A percentile compares a stretch with the other conserved stretches of the same genome.
These are phyloP conservation scores for Pneumocystis sp. DNA, from an alignment of 1,139 yeast genomes.

Conservation along the genomic window DNA sequence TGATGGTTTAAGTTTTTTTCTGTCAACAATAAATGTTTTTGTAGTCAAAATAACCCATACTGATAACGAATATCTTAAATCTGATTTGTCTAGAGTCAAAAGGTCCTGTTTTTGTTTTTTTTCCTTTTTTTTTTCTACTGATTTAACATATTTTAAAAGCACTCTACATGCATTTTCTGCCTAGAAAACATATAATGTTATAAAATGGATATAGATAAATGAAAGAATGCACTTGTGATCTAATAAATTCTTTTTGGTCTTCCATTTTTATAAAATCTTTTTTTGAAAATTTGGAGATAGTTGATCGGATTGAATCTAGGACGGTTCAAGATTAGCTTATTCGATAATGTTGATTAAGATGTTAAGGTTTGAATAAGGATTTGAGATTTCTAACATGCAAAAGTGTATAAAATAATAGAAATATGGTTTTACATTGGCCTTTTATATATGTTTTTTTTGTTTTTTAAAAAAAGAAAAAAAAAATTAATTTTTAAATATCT, in stretches of 20 bases:
- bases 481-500: not conserved
- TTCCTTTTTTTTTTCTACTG: constrained; percentile 7
- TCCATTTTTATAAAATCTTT: not conserved
- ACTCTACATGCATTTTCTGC: not conserved
- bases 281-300: not conserved
- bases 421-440: not conserved
- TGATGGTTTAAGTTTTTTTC: constrained; percentile 61
- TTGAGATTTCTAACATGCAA: not conserved
- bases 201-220: not conserved
- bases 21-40: constrained; percentile 46
- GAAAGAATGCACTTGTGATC: not conserved
- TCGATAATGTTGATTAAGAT: not conserved
- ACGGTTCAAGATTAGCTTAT: not conserved
- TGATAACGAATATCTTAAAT: constrained; percentile 20
- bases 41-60: constrained; percentile 46
- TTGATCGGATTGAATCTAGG: not conserved
- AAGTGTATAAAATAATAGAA: not conserved
- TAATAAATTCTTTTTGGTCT: not conserved
- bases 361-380: not conserved
- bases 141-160: not conserved
- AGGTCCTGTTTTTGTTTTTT: constrained; percentile 24
- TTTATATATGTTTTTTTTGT: not conserved
- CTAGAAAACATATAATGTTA: not conserved
- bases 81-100: constrained; percentile 41
- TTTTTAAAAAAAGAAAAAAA: not conserved